Evolutionary conservation across 257 asterid species (phyloP), one percentile per base, ranked within the genome.

Genomic region (Jasminum sambac): DNA sequence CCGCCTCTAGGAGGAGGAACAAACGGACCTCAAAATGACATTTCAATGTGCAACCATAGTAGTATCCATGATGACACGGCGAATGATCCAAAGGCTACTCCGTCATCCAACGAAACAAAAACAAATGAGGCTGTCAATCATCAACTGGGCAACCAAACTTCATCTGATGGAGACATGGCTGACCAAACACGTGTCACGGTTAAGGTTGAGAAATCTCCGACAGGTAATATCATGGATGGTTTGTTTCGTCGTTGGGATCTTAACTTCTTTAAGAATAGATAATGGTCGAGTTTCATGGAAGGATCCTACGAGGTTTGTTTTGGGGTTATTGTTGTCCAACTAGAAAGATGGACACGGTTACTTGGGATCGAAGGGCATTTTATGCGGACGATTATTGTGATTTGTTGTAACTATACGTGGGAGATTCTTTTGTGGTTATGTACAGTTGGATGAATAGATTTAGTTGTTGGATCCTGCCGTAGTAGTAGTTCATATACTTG

Each of bases 201-300:
- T 21, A 82, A 95, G 77, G 91, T 88, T 14, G 96, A 81, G 78
- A 92, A 82, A 76, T 84, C 69, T 76, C 91, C 90, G 2, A 55
- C 94, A 8, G 72, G 72, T 58, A 88, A 84, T 71, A 79, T 86
- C 74, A 78, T 87, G 79, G 98, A 90, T 46, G 95, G 98, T 70
- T 72, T 90, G 62, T 68, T 85, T 50, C 96, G 97, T 21, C 91
- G 98, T 34, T 90, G 97, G 97, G 98, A 93, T 81, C 79, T 85
- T 71, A 88, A 80, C 75, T 91, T 85, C 83, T 90, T 93, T 82
- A 67, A 87, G 66, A 83, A 77, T 83, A 86, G 81, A 83, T 90
- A 77, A 90, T 70, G 71, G 19, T 69, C 30, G 42, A 63, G 57
- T 46, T 26, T 40, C 64, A 23, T 60, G 52, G 72, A 57, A 52